phyloP scores from a whole-genome alignment of 441 rosid species.

The Jatropha multifida region DNA sequence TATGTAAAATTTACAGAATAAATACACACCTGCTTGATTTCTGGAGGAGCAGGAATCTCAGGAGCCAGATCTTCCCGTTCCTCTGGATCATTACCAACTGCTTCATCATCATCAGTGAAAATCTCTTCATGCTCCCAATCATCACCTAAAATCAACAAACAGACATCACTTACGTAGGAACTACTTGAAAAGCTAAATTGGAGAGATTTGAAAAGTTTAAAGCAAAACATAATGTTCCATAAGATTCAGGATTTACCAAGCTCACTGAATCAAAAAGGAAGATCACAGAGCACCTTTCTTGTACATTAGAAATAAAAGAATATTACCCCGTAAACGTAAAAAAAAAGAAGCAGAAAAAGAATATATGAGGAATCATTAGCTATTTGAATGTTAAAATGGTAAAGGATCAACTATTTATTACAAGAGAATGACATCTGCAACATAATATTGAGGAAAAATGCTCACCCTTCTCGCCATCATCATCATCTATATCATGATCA shows the following conservation, averaged over 20 bases:
- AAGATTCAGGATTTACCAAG: too few species aligned
- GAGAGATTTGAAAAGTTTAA: too few species aligned
- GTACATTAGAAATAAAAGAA: too few species aligned
- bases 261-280: too few species aligned
- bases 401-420: too few species aligned
- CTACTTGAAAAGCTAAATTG: neutral
- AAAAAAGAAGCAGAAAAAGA: too few species aligned
- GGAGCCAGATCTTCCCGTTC: conserved; percentile 95
- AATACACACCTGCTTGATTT: conserved; percentile 73
- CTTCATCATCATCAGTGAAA: conserved; percentile 98
- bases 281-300: too few species aligned
- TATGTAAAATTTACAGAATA: neutral
- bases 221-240: too few species aligned
- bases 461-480: conserved; percentile 89
- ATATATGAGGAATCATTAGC: too few species aligned
- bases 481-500: conserved; percentile 87
- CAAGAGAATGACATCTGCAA: neutral
- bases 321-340: too few species aligned
- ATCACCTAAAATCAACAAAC: conserved; percentile 62
- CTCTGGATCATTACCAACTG: conserved; percentile 87
- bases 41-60: conserved; percentile 96
- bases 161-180: conserved; percentile 6
- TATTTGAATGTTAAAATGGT: neutral
- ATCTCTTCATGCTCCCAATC: conserved; percentile 99
- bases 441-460: neutral